These are phyloP conservation scores for Taphrina confusa DNA, from an alignment of 1,139 yeast genomes.

Conservation along the genomic window DNA sequence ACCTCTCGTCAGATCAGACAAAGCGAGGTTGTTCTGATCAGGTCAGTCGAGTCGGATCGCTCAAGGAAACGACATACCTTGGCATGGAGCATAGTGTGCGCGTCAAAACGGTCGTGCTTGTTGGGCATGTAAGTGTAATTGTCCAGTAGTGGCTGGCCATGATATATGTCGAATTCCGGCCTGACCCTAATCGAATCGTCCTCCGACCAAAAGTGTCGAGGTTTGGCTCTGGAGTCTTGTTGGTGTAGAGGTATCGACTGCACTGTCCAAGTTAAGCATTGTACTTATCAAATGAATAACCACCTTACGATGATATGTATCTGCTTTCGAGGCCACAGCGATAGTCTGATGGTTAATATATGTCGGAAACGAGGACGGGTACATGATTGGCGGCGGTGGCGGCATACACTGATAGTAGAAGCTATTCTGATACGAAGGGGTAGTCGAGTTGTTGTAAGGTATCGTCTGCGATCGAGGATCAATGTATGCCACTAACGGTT, in stretches of 20 bases:
- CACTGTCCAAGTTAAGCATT: neutral
- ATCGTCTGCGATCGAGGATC: neutral
- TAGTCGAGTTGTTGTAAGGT: constrained; percentile 2
- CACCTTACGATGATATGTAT: neutral
- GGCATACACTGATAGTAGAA: constrained; percentile 6
- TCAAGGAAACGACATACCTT: too few species aligned
- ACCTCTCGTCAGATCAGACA: too few species aligned
- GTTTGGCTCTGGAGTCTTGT: neutral
- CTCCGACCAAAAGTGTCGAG: constrained; percentile 1
- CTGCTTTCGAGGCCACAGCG: neutral
- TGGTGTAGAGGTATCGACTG: neutral
- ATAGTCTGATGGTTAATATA: neutral
- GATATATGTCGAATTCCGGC: too few species aligned
- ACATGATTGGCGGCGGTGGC: neutral
- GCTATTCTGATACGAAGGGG: neutral
- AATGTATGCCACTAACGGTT: constrained; percentile 5
- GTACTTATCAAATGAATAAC: too few species aligned
- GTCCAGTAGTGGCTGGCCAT: too few species aligned
- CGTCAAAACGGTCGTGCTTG: too few species aligned
- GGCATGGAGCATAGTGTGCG: too few species aligned
- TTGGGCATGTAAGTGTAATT: too few species aligned
- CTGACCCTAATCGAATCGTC: too few species aligned
- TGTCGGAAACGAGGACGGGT: neutral
- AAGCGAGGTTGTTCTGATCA: too few species aligned
- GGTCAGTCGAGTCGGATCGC: too few species aligned